These are phyloP conservation scores for Coemansia sp. DNA, from an alignment of 192 early-diverging fungal species.

Conservation along the genomic window DNA sequence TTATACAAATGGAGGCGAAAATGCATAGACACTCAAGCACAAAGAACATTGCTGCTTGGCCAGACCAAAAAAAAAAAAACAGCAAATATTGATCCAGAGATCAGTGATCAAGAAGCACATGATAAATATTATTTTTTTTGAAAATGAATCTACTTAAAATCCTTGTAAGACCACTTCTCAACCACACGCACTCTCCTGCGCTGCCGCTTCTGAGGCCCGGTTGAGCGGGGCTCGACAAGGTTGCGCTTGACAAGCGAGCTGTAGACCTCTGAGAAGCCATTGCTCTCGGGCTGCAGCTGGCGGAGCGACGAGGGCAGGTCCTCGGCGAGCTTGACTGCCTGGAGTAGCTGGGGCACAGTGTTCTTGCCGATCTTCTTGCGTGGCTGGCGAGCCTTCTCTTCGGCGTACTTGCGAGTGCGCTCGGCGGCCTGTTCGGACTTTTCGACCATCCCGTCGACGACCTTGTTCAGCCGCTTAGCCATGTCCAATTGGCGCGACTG, in stretches of 20 bases:
- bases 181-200: constrained; percentile 28
- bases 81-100: constrained; percentile 14
- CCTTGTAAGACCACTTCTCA: constrained; percentile 57
- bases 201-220: constrained; percentile 14
- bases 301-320: constrained; percentile 48
- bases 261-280: constrained; percentile 31
- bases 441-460: constrained; percentile 45
- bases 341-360: constrained; percentile 33
- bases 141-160: constrained; percentile 28
- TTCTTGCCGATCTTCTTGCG: constrained; percentile 39
- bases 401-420: constrained; percentile 30
- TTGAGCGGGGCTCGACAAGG: constrained; percentile 38
- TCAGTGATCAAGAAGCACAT: background rate
- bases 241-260: constrained; percentile 55
- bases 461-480: constrained; percentile 57
- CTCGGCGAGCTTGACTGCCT: constrained; percentile 50
- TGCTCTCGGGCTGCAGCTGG: constrained; percentile 53
- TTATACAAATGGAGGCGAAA: background rate
- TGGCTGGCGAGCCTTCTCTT: constrained; percentile 34
- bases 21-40: background rate
- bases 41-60: background rate
- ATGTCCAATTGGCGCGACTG: constrained; percentile 59
- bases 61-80: background rate
- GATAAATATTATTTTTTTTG: background rate
- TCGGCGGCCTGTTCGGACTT: constrained; percentile 28